Conservation (phyloP, 495 filamentous ascomycete genomes). For the Ramalina intermedia region DNA sequence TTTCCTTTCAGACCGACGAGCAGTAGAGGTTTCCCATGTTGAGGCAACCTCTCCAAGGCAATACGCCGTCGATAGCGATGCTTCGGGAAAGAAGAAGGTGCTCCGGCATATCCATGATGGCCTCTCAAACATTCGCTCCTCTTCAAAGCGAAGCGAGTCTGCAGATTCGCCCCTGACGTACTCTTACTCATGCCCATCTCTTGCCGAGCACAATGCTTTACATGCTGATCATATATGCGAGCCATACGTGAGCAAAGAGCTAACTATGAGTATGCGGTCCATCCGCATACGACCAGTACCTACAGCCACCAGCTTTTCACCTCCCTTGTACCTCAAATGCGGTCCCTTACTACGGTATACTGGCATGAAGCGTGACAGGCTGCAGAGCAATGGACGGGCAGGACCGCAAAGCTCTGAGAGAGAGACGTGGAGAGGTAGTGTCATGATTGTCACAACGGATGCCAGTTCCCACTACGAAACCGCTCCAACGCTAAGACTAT, state of each 20-base stretch:
- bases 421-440: conserved; percentile 81
- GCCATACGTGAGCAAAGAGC: conserved; percentile 19
- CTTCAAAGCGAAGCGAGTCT: not conserved
- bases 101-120: not conserved
- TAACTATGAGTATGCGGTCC: conserved; percentile 22
- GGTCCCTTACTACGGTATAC: conserved; percentile 82
- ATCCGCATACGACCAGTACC: conserved; percentile 22
- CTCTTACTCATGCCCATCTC: conserved; percentile 12
- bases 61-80: conserved; percentile 3
- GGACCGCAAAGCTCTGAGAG: conserved; percentile 29
- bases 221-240: conserved; percentile 15
- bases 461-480: conserved; percentile 66
- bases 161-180: conserved; percentile 7
- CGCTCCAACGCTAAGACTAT: conserved; percentile 63
- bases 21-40: too few species aligned
- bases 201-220: conserved; percentile 13
- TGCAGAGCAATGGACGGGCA: conserved; percentile 21
- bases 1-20: not conserved
- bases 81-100: not conserved
- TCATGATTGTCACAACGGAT: conserved; percentile 89
- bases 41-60: conserved; percentile 1
- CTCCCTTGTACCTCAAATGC: conserved; percentile 71
- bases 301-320: conserved; percentile 61
- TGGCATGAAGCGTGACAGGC: conserved; percentile 42
- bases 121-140: conserved; percentile 1